These are phyloP conservation scores for Salix exigua DNA, from an alignment of 345 rosid species.

Conservation along the genomic window DNA sequence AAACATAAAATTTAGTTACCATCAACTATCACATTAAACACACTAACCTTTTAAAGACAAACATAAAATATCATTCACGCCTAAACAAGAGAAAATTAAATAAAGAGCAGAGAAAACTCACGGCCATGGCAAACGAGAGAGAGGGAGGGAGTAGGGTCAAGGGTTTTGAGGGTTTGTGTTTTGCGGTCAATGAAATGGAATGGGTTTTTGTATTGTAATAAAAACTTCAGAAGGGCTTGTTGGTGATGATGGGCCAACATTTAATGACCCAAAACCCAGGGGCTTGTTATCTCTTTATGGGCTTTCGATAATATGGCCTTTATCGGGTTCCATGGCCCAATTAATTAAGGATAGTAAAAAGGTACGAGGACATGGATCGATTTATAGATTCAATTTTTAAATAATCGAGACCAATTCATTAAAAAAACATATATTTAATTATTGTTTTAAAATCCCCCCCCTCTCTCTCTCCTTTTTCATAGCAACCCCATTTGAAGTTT, in stretches of 20 bases:
- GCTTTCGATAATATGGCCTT: too few species aligned
- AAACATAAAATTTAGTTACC: background rate
- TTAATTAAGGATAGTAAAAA: too few species aligned
- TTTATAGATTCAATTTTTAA: too few species aligned
- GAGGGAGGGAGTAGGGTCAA: background rate
- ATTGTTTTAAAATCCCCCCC: too few species aligned
- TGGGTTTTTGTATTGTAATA: background rate
- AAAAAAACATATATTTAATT: too few species aligned
- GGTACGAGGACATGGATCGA: too few species aligned
- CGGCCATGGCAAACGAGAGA: background rate
- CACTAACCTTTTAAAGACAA: constrained; percentile 2
- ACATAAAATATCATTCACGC: background rate
- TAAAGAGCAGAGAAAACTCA: background rate
- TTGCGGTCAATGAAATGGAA: background rate
- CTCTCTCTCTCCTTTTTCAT: too few species aligned
- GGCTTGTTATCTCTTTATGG: background rate
- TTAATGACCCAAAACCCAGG: background rate
- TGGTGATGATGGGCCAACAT: background rate
- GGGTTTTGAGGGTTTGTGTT: background rate
- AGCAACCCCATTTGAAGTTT: too few species aligned
- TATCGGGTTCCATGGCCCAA: too few species aligned
- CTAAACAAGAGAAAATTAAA: background rate
- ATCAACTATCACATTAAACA: background rate
- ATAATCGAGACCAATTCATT: too few species aligned
- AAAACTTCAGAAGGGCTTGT: background rate